These are phyloP conservation scores for Cryptosporidium viatorum DNA, from an alignment of 169 alveolate genomes.

Conservation along the genomic window DNA sequence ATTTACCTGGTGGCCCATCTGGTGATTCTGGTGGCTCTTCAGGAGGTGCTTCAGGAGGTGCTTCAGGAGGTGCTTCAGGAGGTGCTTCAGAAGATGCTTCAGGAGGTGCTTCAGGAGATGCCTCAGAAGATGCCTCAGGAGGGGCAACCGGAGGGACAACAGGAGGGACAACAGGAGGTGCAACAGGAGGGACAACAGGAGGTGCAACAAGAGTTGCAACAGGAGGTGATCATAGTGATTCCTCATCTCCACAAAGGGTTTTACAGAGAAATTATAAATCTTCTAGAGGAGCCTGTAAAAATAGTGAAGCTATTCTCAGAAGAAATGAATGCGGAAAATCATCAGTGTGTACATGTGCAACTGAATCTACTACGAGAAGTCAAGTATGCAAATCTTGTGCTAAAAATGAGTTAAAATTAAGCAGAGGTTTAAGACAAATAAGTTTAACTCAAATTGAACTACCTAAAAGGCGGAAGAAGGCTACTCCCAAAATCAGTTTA, in stretches of 20 bases:
- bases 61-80: not conserved
- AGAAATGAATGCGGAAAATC: too few species aligned
- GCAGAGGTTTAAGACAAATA: too few species aligned
- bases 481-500: not conserved
- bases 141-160: not conserved
- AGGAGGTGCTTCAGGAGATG: not conserved
- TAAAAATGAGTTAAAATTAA: too few species aligned
- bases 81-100: not conserved
- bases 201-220: not conserved
- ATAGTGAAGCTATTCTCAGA: not conserved
- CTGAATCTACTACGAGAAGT: too few species aligned
- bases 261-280: too few species aligned
- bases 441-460: not conserved
- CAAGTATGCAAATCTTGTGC: too few species aligned
- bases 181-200: not conserved
- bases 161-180: not conserved
- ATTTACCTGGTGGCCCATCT: not conserved
- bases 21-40: constrained; percentile 1
- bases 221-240: not conserved
- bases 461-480: not conserved
- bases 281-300: too few species aligned
- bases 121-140: not conserved
- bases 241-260: not conserved
- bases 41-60: not conserved
- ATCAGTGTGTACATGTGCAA: too few species aligned